Base-by-base conservation (phyloP, 164 flowering plant genomes). In the Liquidambar formosana region DNA sequence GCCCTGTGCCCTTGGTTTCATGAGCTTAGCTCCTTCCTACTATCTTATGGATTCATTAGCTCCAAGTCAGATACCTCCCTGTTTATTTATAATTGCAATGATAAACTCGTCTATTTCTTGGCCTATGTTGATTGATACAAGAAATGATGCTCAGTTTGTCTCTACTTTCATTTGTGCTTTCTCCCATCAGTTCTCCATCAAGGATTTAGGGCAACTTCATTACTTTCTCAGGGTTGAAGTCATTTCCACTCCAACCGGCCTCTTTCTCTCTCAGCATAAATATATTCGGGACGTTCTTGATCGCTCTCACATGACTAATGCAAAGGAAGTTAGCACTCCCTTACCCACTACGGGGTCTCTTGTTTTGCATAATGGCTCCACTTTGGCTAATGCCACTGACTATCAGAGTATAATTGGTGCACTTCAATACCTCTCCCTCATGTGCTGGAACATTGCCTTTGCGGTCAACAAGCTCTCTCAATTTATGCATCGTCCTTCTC, bases 141-240 rank as follows among this genome's bases (percentile, higher is more conserved):
- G 65, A 2, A 65, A 52, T 19, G 5, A 46, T 13, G n/a, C 0
- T 1, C 0, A 21, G 13, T 1, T 21, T 41, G 4, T 73, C 0
- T 1, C 18, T 5, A 10, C n/a, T 0, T 44, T 67, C 33, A 28
- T 67, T 1, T 0, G 16, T 15, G 1, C 13, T 0, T 43, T 76
- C 0, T 52, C 62, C 14, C 0, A 13, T 1, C 27, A 18, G 10
- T 76, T 76, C 26, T 68, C 70, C 0, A 16, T 76, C 1, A 76
- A 76, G 62, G 76, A 76, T 64, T 21, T 72, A 0, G 70, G 73
- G 0, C 2, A 48, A 3, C 23, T 72, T 0, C 4, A 44, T 4
- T 66, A 61, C 15, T 71, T 75, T 47, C 44, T 71, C 4, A 71
- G 75, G 0, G 61, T 67, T 10, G 65, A 75, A 28, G 72, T 59